Base-by-base conservation (phyloP, 768 basidiomycete species). In the Leccinum rimulosum region DNA sequence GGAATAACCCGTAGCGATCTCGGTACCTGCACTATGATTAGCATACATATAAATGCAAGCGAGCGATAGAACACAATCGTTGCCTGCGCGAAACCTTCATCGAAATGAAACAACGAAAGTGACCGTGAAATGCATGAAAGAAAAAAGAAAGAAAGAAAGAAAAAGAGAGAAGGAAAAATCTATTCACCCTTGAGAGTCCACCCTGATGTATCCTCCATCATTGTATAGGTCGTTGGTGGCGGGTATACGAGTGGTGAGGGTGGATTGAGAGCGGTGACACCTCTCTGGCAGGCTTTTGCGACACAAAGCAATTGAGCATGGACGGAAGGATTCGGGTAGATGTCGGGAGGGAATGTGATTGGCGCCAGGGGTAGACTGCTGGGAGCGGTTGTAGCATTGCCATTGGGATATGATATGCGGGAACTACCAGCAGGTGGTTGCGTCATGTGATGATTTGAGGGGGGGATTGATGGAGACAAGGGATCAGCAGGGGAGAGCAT, bases 281-380 rank as follows among this genome's bases (percentile, higher is more conserved):
- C 88, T 9, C 88, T 75, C 88, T 22, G 22, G 22, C 87, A 91
- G 17, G 79, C 73, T 22, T 81, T 77, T 11, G 88, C 87, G 17
- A 84, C 81, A n/a, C 76, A 74, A n/a, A 80, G 77, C 2, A 89
- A 78, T 40, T 76, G 80, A 35, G 77, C 75, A 9, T 83, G 77
- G 3, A 80, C 78, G 47, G 79, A 60, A 47, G 70, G 70, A 15
- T 71, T 66, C 5, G 70, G 64, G 30, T 72, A 72, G 8, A 62
- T 54, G 40, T 71, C 71, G 17, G 69, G 61, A 33, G 70, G 70
- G 25, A 71, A 70, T 50, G 81, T 77, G 57, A 86, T 79, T 54
- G 69, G 62, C 38, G 61, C 57, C 61, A 67, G 67, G 5, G 62
- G 62, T 22, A 68, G 61, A 60, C 55, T 61, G 48, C 5, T 33